Base-by-base conservation (phyloP, 805 yeast genomes). In the Millerago galiae region DNA sequence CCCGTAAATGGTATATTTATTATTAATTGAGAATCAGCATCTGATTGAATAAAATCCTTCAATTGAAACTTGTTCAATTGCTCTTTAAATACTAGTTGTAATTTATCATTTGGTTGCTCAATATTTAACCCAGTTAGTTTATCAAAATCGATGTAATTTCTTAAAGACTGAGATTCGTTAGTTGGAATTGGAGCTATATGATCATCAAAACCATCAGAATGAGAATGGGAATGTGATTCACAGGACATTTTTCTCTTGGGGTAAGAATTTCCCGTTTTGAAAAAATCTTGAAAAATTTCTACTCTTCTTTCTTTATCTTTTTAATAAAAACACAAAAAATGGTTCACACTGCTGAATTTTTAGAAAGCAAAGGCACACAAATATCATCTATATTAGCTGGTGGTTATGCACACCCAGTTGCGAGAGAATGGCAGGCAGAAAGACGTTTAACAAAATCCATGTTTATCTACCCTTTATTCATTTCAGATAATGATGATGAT, bases 401-500 rank as follows among this genome's bases (percentile, higher is more conserved):
- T 46, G 97, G 98, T 4, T 93, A 90, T 66, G 85, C 86, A 62
- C 95, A 90, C 56, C 95, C 96, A 1, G 71, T 91, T 35, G 58
- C 87, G 16, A 75, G 99, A 54, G 81, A 76, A 60, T 93, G 99
- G 99, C 99, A 93, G 63, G 75, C 74, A 51, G 91, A 83, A 59
- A 75, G 89, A 53, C 91, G 81, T 61, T 72, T 93, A 42, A 72
- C 83, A 27, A 93, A 93, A 63, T 81, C 75, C 60, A 85, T 87
- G 95, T 82, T 93, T 58, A 88, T 93, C 47, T 90, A 84, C 67
- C 99, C 99, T 12, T 71, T 93, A 16, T 93, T 93, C 60, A 73
- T 93, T 42, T 73, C 89, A 27, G 96, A 88, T 56, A 65, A 72
- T 30, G 83, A 81, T 35, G 91, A 93, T 44, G 97, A 85, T 52